Evolutionary conservation across 2,329 filamentous ascomycete genomes (phyloP).

Genomic region (Colletotrichum sublineola): DNA sequence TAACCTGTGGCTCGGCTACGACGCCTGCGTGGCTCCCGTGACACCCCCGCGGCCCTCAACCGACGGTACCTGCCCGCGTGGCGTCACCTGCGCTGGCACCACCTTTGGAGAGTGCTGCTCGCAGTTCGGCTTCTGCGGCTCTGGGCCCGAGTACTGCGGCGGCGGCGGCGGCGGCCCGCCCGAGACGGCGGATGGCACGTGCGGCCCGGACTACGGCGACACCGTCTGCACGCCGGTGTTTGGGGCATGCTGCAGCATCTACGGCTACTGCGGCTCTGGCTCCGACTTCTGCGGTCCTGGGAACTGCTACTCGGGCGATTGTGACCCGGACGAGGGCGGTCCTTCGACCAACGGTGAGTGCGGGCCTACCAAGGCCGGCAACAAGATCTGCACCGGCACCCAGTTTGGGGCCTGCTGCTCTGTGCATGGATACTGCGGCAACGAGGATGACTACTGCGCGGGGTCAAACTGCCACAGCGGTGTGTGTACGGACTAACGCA

Average conservation of each 20-base stretch:
- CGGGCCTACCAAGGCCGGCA: neutral
- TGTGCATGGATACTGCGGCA: neutral
- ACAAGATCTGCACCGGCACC: slow-evolving; percentile 4
- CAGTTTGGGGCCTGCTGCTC: slow-evolving; percentile 13
- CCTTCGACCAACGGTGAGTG: neutral
- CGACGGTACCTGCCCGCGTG: neutral
- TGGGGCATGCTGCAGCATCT: slow-evolving; percentile 7
- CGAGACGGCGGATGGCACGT: neutral
- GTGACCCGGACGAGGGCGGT: slow-evolving; percentile 2
- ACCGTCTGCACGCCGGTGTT: neutral
- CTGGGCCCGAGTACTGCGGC: neutral
- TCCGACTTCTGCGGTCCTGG: neutral
- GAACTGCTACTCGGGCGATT: slow-evolving; percentile 14
- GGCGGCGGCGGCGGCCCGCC: neutral
- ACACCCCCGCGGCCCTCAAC: neutral
- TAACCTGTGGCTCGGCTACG: slow-evolving; percentile 11
- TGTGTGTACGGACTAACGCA: neutral
- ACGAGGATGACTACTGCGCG: neutral
- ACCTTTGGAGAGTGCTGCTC: slow-evolving; percentile 13
- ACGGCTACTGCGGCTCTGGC: slow-evolving; percentile 3
- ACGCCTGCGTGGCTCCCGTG: slow-evolving; percentile 1
- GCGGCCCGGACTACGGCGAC: slow-evolving; percentile 10
- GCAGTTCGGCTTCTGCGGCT: slow-evolving; percentile 2
- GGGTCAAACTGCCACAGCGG: slow-evolving; percentile 5
- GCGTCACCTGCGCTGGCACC: neutral